Evolutionary conservation across 805 yeast species (phyloP).

Genomic region (Kluyveromyces aestuarii): DNA sequence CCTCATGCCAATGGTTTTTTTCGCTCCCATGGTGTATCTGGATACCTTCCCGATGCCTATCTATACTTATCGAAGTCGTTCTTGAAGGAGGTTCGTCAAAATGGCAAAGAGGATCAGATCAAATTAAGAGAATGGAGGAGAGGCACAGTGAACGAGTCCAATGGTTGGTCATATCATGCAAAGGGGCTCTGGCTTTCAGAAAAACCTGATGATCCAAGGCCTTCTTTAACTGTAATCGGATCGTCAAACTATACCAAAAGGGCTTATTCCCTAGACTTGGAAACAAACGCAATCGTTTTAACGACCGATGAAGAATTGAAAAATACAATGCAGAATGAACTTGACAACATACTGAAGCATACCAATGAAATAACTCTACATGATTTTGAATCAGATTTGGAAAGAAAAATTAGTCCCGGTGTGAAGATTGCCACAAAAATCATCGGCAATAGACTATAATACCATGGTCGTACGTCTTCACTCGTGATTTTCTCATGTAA

Average conservation of each 20-base stretch:
- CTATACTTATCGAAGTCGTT: slow-evolving; percentile 65
- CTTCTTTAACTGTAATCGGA: slow-evolving; percentile 76
- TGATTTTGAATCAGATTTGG: slow-evolving; percentile 54
- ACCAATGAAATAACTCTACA: slow-evolving; percentile 44
- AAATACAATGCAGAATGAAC: slow-evolving; percentile 48
- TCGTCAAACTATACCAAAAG: slow-evolving; percentile 90
- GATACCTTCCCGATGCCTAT: slow-evolving; percentile 80
- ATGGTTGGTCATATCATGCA: slow-evolving; percentile 97
- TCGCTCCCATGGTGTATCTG: slow-evolving; percentile 71
- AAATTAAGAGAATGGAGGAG: slow-evolving; percentile 74
- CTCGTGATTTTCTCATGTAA: not conserved
- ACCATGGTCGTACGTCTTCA: not conserved
- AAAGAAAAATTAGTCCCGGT: slow-evolving; percentile 51
- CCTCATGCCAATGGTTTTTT: slow-evolving; percentile 93
- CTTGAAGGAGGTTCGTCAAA: slow-evolving; percentile 38
- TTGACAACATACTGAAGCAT: slow-evolving; percentile 46
- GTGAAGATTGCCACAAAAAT: slow-evolving; percentile 60
- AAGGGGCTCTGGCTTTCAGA: slow-evolving; percentile 83
- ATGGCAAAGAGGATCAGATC: slow-evolving; percentile 38
- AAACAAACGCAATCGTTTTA: slow-evolving; percentile 72
- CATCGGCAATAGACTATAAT: slow-evolving; percentile 45
- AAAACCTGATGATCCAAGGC: slow-evolving; percentile 36
- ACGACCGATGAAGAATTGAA: slow-evolving; percentile 60
- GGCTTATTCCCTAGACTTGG: slow-evolving; percentile 81
- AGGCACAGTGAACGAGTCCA: slow-evolving; percentile 71